Percentiles rank a stretch among this genome's conserved stretches.
Conservation (phyloP, 73 alveolate species). For the Paramecium primaurelia region DNA sequence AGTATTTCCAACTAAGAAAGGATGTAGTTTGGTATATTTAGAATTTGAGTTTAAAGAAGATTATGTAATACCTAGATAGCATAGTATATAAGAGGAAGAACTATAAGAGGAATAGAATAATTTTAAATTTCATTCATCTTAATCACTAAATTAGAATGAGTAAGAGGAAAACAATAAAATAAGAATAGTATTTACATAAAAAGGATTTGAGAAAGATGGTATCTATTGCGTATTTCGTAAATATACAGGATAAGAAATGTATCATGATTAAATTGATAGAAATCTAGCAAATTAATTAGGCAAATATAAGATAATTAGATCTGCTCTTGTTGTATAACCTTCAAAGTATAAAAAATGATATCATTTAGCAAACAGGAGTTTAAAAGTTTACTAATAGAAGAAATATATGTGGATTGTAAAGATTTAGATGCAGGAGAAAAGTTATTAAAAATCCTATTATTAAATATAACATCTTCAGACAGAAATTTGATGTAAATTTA, state of each 20-base stretch:
- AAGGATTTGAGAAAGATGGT: conserved; percentile 1
- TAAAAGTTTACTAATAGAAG: conserved; percentile 21
- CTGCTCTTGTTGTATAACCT: background rate
- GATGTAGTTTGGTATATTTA: background rate
- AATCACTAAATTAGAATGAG: background rate
- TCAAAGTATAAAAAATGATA: background rate
- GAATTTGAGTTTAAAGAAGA: conserved; percentile 4
- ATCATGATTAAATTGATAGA: conserved; percentile 4
- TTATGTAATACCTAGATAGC: background rate
- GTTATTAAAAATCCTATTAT: background rate
- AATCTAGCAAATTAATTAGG: background rate
- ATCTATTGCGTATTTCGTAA: background rate
- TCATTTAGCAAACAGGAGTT: background rate
- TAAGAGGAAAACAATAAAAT: background rate
- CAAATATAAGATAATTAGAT: background rate
- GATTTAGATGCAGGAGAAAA: background rate
- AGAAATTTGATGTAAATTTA: background rate
- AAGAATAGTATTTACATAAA: conserved; percentile 19
- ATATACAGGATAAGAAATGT: conserved; percentile 25
- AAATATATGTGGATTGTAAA: background rate
- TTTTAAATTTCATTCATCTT: background rate
- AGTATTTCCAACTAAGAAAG: conserved; percentile 28
- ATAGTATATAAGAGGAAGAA: background rate
- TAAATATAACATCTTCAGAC: background rate
- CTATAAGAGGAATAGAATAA: background rate